These are phyloP conservation scores for Heliamphora pulchella DNA, from an alignment of 179 eudicot species.

Conservation along the genomic window DNA sequence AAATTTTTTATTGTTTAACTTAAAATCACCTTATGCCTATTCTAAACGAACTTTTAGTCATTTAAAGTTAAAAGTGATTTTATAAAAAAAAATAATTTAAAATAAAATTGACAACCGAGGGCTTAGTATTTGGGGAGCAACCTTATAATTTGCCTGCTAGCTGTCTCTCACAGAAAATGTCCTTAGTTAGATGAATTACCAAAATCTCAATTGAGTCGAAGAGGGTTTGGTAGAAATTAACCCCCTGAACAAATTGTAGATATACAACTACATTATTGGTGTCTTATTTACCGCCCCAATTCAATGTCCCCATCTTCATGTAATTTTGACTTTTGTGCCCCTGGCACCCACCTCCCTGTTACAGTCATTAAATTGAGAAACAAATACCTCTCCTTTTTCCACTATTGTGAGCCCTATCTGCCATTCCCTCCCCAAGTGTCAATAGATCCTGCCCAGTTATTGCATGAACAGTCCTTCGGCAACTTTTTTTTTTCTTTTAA, in stretches of 20 bases:
- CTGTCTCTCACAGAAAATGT: slow-evolving; percentile 2
- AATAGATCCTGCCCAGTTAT: background rate
- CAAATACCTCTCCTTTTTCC: background rate
- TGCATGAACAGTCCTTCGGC: no score
- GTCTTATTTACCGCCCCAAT: background rate
- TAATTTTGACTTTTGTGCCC: no score
- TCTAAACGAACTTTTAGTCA: no score
- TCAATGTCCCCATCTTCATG: background rate
- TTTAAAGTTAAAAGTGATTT: no score
- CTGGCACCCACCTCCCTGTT: slow-evolving; percentile 12
- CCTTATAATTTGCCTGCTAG: no score
- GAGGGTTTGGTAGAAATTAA: background rate
- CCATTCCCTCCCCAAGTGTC: background rate
- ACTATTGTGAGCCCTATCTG: background rate
- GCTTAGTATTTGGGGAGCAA: no score
- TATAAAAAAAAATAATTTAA: no score
- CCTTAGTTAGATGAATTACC: background rate
- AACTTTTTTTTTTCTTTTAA: no score
- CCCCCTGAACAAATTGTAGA: no score
- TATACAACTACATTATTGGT: background rate
- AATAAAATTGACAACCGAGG: no score
- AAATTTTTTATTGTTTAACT: no score
- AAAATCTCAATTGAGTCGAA: background rate
- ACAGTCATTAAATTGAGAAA: background rate
- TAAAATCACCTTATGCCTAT: no score